phyloP scores from a whole-genome alignment of 768 basidiomycete species.

The Suillus lakei region DNA sequence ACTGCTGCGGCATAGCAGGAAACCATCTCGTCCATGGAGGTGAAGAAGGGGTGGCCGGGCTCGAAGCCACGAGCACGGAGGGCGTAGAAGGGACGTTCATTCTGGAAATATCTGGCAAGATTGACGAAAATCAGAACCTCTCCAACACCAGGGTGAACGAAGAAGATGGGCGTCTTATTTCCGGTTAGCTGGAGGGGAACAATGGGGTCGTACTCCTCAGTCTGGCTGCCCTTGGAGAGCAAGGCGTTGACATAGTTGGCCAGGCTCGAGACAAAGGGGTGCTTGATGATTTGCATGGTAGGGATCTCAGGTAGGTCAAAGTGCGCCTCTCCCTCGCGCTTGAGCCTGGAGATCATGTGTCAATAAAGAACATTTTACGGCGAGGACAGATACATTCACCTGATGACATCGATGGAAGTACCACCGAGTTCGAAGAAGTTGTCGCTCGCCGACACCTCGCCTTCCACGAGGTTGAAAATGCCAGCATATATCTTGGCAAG shows the following conservation, averaged over 20 bases:
- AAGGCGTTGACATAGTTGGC: conserved; percentile 36
- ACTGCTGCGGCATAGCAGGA: conserved; percentile 36
- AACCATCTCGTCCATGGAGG: conserved; percentile 38
- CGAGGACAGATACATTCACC: conserved; percentile 5
- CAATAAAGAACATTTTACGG: neutral
- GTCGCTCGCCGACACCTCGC: conserved; percentile 31
- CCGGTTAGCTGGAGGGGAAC: conserved; percentile 44
- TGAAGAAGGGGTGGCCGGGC: conserved; percentile 34
- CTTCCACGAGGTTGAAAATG: conserved; percentile 32
- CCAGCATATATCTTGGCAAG: conserved; percentile 35
- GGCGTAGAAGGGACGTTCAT: conserved; percentile 44
- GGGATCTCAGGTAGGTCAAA: conserved; percentile 38
- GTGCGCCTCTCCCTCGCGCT: conserved; percentile 28
- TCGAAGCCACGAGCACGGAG: conserved; percentile 46
- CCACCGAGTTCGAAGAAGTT: conserved; percentile 49
- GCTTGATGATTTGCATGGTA: conserved; percentile 44
- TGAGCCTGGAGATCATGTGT: conserved; percentile 17
- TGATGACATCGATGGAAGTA: conserved; percentile 43
- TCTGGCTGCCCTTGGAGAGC: conserved; percentile 19
- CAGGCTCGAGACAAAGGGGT: conserved; percentile 33
- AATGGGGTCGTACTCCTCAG: conserved; percentile 42
- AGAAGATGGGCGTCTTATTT: conserved; percentile 45
- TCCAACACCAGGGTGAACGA: conserved; percentile 49
- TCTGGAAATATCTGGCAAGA: conserved; percentile 42
- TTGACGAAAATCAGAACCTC: conserved; percentile 47